These are phyloP conservation scores for Neonectria faginata DNA, from an alignment of 2,329 filamentous ascomycete species.

Conservation along the genomic window DNA sequence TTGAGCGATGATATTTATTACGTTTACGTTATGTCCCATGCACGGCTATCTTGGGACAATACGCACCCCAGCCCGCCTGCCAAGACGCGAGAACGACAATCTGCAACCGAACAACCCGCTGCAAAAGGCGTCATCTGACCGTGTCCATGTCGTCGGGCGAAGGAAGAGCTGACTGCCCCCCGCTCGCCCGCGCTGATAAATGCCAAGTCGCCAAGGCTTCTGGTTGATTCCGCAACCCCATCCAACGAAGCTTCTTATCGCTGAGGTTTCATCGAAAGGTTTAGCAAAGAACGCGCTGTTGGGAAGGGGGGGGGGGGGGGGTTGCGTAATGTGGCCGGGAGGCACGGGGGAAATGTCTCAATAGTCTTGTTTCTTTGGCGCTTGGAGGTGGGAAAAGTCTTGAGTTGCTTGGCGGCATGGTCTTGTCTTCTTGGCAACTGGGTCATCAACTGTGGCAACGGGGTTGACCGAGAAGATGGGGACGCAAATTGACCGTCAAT, in stretches of 20 bases:
- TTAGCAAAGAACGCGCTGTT: not conserved
- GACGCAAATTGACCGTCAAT: no score
- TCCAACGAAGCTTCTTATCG: slow-evolving; percentile 2
- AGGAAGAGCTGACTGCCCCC: no score
- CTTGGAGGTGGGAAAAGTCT: slow-evolving; percentile 1
- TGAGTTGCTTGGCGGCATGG: slow-evolving; percentile 6
- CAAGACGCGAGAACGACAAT: not conserved
- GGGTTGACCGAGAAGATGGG: not conserved
- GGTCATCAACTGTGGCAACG: not conserved
- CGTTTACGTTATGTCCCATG: slow-evolving; percentile 1
- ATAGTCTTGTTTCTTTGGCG: not conserved
- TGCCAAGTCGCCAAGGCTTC: slow-evolving; percentile 10
- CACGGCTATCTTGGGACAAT: not conserved
- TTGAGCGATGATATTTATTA: not conserved
- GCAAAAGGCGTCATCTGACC: not conserved
- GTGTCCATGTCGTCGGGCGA: not conserved
- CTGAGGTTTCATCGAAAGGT: not conserved
- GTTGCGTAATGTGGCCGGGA: not conserved
- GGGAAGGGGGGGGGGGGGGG: not conserved
- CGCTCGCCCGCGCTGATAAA: not conserved
- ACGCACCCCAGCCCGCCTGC: not conserved
- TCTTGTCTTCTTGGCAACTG: not conserved
- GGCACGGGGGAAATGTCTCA: not conserved
- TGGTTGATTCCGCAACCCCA: not conserved
- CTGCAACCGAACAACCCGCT: not conserved